These are phyloP conservation scores for Podosphaera leucotricha DNA, from an alignment of 2,329 filamentous ascomycete genomes.

Conservation along the genomic window DNA sequence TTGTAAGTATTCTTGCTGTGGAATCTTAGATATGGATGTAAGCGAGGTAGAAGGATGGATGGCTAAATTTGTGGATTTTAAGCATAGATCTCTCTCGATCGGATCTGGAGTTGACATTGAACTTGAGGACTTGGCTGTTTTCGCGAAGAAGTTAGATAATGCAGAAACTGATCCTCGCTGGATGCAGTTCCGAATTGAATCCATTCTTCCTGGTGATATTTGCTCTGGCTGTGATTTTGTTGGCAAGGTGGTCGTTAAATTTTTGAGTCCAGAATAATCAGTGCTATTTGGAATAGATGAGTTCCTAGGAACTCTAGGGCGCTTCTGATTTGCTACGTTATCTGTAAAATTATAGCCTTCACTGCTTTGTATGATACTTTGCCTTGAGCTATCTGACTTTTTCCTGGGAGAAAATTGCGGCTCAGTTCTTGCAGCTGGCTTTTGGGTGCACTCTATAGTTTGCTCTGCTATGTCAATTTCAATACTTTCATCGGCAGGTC, in stretches of 20 bases:
- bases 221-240: slow-evolving; percentile 12
- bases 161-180: slow-evolving; percentile 24
- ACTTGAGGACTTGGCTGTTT: slow-evolving; percentile 18
- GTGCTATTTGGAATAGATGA: slow-evolving; percentile 10
- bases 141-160: slow-evolving; percentile 25
- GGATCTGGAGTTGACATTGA: slow-evolving; percentile 7
- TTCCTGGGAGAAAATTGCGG: background rate
- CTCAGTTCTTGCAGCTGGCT: background rate
- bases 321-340: slow-evolving; percentile 13
- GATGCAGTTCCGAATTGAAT: slow-evolving; percentile 25
- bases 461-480: background rate
- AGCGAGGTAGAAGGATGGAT: slow-evolving; percentile 6
- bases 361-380: background rate
- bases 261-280: slow-evolving; percentile 6
- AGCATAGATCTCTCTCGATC: slow-evolving; percentile 10
- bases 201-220: slow-evolving; percentile 21
- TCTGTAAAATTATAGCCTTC: slow-evolving; percentile 4
- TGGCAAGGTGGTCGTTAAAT: slow-evolving; percentile 11
- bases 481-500: background rate
- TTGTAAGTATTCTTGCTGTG: too few species aligned
- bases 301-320: slow-evolving; percentile 12
- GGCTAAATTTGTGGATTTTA: slow-evolving; percentile 8
- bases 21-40: too few species aligned
- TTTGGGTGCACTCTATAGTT: background rate
- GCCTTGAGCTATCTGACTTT: background rate